Percentiles rank a stretch among this genome's conserved stretches.
phyloP scores from a whole-genome alignment of 2,329 filamentous ascomycete species.

The Clonostachys chloroleuca region DNA sequence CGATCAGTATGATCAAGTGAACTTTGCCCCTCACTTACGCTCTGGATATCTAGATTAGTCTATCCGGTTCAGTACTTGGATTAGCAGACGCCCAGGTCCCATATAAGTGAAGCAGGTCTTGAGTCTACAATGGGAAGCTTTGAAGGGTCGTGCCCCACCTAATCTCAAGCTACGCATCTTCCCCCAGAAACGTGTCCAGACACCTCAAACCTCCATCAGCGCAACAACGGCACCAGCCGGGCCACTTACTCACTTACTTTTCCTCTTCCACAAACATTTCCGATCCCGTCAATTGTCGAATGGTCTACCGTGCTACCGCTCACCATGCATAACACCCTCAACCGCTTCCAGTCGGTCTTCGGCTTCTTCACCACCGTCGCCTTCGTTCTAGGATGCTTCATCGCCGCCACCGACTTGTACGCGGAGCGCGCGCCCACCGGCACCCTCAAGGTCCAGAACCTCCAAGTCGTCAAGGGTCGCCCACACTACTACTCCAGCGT shows the following conservation, averaged over 20 bases:
- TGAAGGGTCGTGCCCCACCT: no score
- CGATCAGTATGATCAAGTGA: no score
- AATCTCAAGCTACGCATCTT: background rate
- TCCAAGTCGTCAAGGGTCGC: slow-evolving; percentile 88
- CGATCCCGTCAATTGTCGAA: no score
- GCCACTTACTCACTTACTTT: no score
- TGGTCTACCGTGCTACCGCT: slow-evolving; percentile 4
- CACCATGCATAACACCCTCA: slow-evolving; percentile 82
- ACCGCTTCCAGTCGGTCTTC: slow-evolving; percentile 86
- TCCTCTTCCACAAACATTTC: no score
- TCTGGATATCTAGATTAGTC: no score
- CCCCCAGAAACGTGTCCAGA: background rate
- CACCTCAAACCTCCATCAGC: background rate
- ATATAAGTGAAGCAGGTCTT: no score
- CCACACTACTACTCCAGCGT: slow-evolving; percentile 95
- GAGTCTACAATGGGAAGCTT: no score
- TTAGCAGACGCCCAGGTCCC: no score
- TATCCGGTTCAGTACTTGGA: no score
- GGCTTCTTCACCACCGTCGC: slow-evolving; percentile 97
- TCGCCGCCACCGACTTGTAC: slow-evolving; percentile 76
- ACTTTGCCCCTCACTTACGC: no score
- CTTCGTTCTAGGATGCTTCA: slow-evolving; percentile 72
- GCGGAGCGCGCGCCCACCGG: slow-evolving; percentile 64
- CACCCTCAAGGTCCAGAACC: slow-evolving; percentile 58
- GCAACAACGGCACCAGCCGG: no score